Base-by-base conservation (phyloP, 2,329 filamentous ascomycete species). In the Pseudogymnoascus sp. region DNA sequence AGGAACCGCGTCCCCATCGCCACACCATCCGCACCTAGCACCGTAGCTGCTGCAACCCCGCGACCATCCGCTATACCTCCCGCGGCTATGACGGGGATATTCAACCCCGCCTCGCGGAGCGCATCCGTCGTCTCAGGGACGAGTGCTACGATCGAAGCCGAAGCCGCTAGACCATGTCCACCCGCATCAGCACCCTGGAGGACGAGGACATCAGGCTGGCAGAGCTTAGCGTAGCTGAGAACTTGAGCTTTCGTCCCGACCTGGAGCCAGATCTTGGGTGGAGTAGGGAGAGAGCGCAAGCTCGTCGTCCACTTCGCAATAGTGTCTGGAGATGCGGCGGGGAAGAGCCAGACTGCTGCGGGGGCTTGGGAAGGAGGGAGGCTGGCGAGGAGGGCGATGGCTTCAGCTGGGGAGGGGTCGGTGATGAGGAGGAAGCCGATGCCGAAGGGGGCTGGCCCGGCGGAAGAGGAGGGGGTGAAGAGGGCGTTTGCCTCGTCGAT, bases 1-100 rank as follows among this genome's bases (percentile, higher is more conserved):
- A 84, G 73, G 38, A 81, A 81, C 12, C 79, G 70, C 12, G 82
- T 84, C 1, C 82, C 82, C 68, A 84, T 70, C 2, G 75, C 77
- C 4, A 78, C 72, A 12, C 80, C 82, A 59, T 65, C 66, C 11
- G 75, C 75, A 4, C 75, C 75, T 5, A 77, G 65, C 5, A 66
- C 67, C 25, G 73, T 59, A 0, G 71, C 72, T n/a, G 75, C 75
- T 23, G 73, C 73, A 0, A 71, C 70, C 1, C 74, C 74, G 62
- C 74, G 66, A 2, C 70, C 72, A 65, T 77, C 75, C 8, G 70
- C 65, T 47, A 77, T 74, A 0, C 75, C 75, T 1, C 75, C 75
- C 0, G 75, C 70, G 0, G 73, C 75, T 8, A 68, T 37, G 21
- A 60, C 31, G 28, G 65, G 72, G 50, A 72, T 66, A 68, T 70